phyloP scores from a whole-genome alignment of 495 filamentous ascomycete species.

The Tuber microsphaerosporum region DNA sequence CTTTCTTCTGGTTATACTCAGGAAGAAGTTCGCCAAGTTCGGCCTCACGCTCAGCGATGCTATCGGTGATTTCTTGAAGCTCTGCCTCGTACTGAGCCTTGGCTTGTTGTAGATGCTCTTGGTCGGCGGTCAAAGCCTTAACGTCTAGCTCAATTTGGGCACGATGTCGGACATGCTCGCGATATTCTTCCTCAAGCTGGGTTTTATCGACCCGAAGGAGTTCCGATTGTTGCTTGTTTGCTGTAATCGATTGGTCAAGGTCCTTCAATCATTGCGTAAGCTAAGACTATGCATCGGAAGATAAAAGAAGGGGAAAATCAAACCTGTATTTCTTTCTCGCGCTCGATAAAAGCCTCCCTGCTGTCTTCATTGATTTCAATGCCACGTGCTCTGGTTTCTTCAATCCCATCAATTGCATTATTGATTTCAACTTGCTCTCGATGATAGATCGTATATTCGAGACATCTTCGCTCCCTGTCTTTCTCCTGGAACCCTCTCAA shows the following conservation, averaged over 20 bases:
- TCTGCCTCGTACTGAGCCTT: slow-evolving; percentile 72
- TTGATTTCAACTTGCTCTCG: slow-evolving; percentile 74
- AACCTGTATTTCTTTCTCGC: slow-evolving; percentile 70
- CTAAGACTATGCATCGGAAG: slow-evolving; percentile 3
- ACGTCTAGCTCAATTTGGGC: slow-evolving; percentile 81
- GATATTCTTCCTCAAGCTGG: slow-evolving; percentile 83
- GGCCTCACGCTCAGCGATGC: slow-evolving; percentile 67
- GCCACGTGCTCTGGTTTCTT: slow-evolving; percentile 70
- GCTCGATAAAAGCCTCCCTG: slow-evolving; percentile 64
- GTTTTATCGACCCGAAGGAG: slow-evolving; percentile 79
- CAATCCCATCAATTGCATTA: slow-evolving; percentile 71
- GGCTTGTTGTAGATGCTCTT: slow-evolving; percentile 53
- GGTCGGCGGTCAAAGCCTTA: slow-evolving; percentile 68
- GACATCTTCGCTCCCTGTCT: slow-evolving; percentile 81
- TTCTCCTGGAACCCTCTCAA: slow-evolving; percentile 87
- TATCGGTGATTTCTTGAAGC: slow-evolving; percentile 60
- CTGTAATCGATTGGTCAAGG: slow-evolving; percentile 68
- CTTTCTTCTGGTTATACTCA: slow-evolving; percentile 63
- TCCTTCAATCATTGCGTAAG: slow-evolving; percentile 14
- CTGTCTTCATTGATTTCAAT: slow-evolving; percentile 77
- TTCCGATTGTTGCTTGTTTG: slow-evolving; percentile 73
- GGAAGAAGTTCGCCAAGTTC: slow-evolving; percentile 68
- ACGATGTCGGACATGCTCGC: slow-evolving; percentile 63
- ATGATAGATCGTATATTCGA: slow-evolving; percentile 91
- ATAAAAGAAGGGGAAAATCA: background rate